Conservation (phyloP, 768 basidiomycete species). For the Pholiota molesta region DNA sequence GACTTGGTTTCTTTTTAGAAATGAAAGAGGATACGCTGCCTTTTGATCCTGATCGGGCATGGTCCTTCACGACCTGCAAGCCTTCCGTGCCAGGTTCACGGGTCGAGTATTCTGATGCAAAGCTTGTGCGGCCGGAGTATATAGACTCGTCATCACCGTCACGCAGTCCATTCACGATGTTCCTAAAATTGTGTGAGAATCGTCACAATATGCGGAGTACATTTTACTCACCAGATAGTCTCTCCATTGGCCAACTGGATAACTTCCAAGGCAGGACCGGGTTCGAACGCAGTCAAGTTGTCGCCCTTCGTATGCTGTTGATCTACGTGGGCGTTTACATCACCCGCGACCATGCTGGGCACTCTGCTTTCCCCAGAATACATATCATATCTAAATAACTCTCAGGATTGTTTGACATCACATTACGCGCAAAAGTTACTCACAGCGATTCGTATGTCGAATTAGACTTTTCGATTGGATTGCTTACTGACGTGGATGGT, state of each 20-base stretch:
- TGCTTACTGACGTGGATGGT: slow-evolving; percentile 40
- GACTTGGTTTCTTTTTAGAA: slow-evolving; percentile 58
- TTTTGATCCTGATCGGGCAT: slow-evolving; percentile 66
- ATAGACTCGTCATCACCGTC: slow-evolving; percentile 74
- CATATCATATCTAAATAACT: slow-evolving; percentile 69
- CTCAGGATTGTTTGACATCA: slow-evolving; percentile 25
- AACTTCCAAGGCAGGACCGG: slow-evolving; percentile 72
- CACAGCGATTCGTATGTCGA: slow-evolving; percentile 81
- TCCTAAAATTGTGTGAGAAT: slow-evolving; percentile 48
- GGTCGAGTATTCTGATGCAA: slow-evolving; percentile 73
- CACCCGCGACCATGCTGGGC: slow-evolving; percentile 34
- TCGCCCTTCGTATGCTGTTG: slow-evolving; percentile 15
- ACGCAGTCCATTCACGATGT: slow-evolving; percentile 82
- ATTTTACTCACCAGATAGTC: slow-evolving; percentile 71
- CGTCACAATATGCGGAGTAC: slow-evolving; percentile 5
- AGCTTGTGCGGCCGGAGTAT: slow-evolving; percentile 69
- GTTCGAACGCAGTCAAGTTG: slow-evolving; percentile 38
- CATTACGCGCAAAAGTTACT: slow-evolving; percentile 34
- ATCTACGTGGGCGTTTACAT: slow-evolving; percentile 35
- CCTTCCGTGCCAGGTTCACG: slow-evolving; percentile 54
- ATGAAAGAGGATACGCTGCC: slow-evolving; percentile 64
- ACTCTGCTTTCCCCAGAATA: slow-evolving; percentile 64
- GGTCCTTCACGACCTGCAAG: slow-evolving; percentile 79
- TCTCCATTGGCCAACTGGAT: slow-evolving; percentile 87
- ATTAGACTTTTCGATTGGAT: slow-evolving; percentile 62